Evolutionary conservation across 768 basidiomycete genomes (phyloP), one percentile per base, ranked within the genome.

Genomic region (Chalciporus piperatus): DNA sequence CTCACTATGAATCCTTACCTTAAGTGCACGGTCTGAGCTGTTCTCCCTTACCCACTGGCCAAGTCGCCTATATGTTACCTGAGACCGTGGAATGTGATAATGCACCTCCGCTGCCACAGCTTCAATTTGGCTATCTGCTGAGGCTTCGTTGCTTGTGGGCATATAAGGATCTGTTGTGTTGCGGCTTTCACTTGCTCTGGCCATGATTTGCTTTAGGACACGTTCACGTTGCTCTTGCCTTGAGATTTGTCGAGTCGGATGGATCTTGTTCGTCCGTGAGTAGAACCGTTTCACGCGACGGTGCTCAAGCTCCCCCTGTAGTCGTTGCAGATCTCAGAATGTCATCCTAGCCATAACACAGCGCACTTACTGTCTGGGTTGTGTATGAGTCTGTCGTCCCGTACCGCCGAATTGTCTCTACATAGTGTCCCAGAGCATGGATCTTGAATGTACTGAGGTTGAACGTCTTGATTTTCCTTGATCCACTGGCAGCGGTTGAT

Each of bases 231-330:
- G 47, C 37, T 63, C 46, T 3, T 59, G 59, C 4, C 53, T 47
- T 0, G 66, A 65, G 41, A 77, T 73, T 41, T 73, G 67, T 1
- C 43, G n/a, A 0, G 45, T 43, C 13, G 57, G 54, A 14, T 66
- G 33, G 2, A 57, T 61, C 49, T 75, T 75, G 55, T 72, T 74
- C 0, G 72, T 72, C 0, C 57, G 42, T 0, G 47, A 53, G 42
- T 75, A 78, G 32, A 72, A 57, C 0, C 54, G 56, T 57, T 80
- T 78, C 14, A 72, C 58, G 0, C 45, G 53, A 0, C 63, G 50
- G 46, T 78, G 74, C 48, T 73, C 65, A 0, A 66, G 59, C 52
- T 76, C 72, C 7, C 72, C 68, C 74, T 75, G 7, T 17, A 33
- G 28, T n/a, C 25, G 8, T 3, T n/a, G 33, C 10, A 14, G 10